These are phyloP conservation scores for Pseudodiploospora longispora DNA, from an alignment of 2,329 filamentous ascomycete genomes.

Conservation along the genomic window DNA sequence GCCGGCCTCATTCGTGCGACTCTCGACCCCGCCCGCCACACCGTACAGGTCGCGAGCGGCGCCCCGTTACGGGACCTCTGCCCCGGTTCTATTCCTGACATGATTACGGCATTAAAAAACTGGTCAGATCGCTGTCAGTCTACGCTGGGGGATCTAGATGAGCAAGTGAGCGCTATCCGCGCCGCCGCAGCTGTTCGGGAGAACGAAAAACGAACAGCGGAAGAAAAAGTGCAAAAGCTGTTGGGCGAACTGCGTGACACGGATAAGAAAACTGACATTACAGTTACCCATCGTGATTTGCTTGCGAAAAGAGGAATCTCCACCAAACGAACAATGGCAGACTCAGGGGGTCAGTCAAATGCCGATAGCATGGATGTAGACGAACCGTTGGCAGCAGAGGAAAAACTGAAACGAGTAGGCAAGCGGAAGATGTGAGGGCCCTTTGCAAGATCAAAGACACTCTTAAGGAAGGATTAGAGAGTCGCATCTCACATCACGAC, in stretches of 20 bases:
- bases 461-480: not conserved
- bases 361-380: slow-evolving; percentile 51
- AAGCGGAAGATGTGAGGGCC: slow-evolving; percentile 43
- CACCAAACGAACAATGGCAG: slow-evolving; percentile 32
- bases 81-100: slow-evolving; percentile 59
- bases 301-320: slow-evolving; percentile 16
- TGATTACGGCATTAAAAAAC: slow-evolving; percentile 58
- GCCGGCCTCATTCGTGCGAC: slow-evolving; percentile 73
- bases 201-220: slow-evolving; percentile 38
- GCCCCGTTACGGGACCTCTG: slow-evolving; percentile 80
- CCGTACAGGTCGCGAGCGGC: slow-evolving; percentile 71
- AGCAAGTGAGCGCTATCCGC: slow-evolving; percentile 62
- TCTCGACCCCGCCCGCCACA: slow-evolving; percentile 68
- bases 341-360: slow-evolving; percentile 33
- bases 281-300: slow-evolving; percentile 14
- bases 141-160: slow-evolving; percentile 67
- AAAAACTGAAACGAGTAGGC: slow-evolving; percentile 42
- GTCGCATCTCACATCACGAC: slow-evolving; percentile 15
- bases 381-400: slow-evolving; percentile 38
- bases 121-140: slow-evolving; percentile 75
- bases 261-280: slow-evolving; percentile 25
- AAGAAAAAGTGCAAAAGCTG: slow-evolving; percentile 39
- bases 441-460: no score
- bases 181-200: slow-evolving; percentile 46
- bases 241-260: slow-evolving; percentile 37